Base-by-base conservation (phyloP, 352 stramenopile species). In the Globisporangium mamillatum region DNA sequence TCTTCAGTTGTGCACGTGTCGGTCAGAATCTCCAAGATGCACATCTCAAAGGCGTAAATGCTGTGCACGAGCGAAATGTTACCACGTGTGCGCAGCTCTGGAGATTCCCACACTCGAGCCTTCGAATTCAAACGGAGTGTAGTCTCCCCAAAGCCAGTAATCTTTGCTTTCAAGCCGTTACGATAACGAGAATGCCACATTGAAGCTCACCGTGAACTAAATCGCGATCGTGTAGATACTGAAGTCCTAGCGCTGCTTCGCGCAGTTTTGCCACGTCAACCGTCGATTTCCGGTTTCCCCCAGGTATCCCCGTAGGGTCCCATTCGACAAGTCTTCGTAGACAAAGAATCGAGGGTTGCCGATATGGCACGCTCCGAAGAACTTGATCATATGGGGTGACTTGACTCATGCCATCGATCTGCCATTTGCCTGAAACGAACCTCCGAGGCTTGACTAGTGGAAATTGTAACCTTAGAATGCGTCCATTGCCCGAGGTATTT, bases 361-460 rank as follows among this genome's bases (percentile, higher is more conserved):
- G 14, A 81, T 67, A 50, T 83, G 76, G 9, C 74, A 83, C 0
- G 69, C 76, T 14, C 74, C 74, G 27, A 75, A 80, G 2, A 83
- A 52, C 25, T 73, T 70, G 46, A 79, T 68, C 27, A 83, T 63
- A 25, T 83, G 65, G 22, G 74, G 74, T 83, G 76, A 14, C 71
- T 72, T 27, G 77, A 56, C 38, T 69, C 60, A 53, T 66, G 70
- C 76, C 74, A 83, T 10, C 64, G 58, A 29, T 27, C 48, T 16
- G 34, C 32, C 29, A 27, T 62, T 44, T 62, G 20, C 29, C 29
- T 34, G 12, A 62, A 62, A 14, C 34, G 29, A 3, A 34, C 32
- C 34, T 50, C 20, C 3, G 3, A n/a, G 1, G 32, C 56, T 50
- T 50, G 56, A 6, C 20, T 50, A 1, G 27, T 62, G 56, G 56